A percentile compares a stretch with the other conserved stretches of the same genome.
These are phyloP conservation scores for Trichoderma sp. DNA, from an alignment of 2,329 filamentous ascomycete species.

Conservation along the genomic window DNA sequence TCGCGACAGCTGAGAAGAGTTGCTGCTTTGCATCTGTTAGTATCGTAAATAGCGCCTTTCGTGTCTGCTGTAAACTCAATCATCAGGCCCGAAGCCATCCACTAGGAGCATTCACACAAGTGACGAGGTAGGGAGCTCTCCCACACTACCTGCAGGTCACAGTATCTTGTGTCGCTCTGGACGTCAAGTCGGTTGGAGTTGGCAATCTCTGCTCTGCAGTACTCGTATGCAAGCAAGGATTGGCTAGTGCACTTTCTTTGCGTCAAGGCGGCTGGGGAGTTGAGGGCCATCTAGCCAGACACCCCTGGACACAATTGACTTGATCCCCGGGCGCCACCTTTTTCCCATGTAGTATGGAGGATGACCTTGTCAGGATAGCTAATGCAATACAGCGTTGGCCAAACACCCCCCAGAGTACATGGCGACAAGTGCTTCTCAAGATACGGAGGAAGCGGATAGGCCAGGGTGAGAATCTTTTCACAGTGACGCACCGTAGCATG, in stretches of 20 bases:
- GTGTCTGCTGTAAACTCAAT: not conserved
- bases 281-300: not conserved
- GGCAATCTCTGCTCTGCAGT: constrained; percentile 2
- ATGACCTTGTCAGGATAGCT: not conserved
- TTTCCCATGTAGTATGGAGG: not conserved
- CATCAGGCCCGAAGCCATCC: not conserved
- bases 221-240: constrained; percentile 4
- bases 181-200: constrained; percentile 3
- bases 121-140: not conserved
- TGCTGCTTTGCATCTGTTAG: not conserved
- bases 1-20: not conserved
- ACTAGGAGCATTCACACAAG: not conserved
- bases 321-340: constrained; percentile 11
- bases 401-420: not conserved
- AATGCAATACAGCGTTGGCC: constrained; percentile 9
- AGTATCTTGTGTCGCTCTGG: not conserved
- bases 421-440: not conserved
- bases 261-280: constrained; percentile 5
- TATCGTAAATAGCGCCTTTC: not conserved
- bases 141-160: not conserved
- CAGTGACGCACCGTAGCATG: not conserved
- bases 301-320: constrained; percentile 4
- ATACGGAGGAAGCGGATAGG: constrained; percentile 1
- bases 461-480: constrained; percentile 1
- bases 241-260: constrained; percentile 9